Base-by-base conservation (phyloP, 495 filamentous ascomycete species). In the Aspergillus leporis region DNA sequence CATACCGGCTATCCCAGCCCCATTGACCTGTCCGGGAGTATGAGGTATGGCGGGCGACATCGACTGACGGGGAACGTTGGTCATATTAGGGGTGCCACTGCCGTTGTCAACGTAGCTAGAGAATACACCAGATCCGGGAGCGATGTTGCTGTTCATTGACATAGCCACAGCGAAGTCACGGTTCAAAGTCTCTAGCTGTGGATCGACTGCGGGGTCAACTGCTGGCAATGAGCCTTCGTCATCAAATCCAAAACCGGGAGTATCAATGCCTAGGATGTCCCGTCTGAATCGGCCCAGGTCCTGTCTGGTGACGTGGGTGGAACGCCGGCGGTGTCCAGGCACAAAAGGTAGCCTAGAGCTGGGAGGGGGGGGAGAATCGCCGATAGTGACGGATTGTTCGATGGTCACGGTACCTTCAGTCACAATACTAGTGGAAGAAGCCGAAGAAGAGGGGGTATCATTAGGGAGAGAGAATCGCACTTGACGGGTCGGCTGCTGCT, bases 1-100 rank as follows among this genome's bases (percentile, higher is more conserved):
- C 70, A 83, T 75, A 41, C 80, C 85, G 62, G 84, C 86, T 67
- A 87, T 83, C n/a, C 69, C 75, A 51, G 66, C 71, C 47, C 81
- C 82, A 65, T 87, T 88, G 61, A 81, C 78, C 59, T 83, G 80
- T 47, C 62, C 52, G 18, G 67, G 56, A 7, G 70, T 48, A 55
- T 75, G 72, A 30, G 72, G 61, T 30, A 72, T 58, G 5, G 72
- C 64, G 25, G 76, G 72, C 13, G 74, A 66, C 53, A 74, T 64
- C 10, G 73, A 62, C 57, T 71, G 75, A 8, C 76, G 73, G 45
- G 74, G 69, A 16, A 75, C 67, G 51, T 70, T 72, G 32, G 65
- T 56, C 58, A 80, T 62, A 53, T 72, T 75, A n/a, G 71, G 60
- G 14, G 64, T 58, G 41, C 67, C 63, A 12, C 64, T 55, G 5